Conservation (phyloP, 352 stramenopile genomes). For the Phytophthora sansomeana region DNA sequence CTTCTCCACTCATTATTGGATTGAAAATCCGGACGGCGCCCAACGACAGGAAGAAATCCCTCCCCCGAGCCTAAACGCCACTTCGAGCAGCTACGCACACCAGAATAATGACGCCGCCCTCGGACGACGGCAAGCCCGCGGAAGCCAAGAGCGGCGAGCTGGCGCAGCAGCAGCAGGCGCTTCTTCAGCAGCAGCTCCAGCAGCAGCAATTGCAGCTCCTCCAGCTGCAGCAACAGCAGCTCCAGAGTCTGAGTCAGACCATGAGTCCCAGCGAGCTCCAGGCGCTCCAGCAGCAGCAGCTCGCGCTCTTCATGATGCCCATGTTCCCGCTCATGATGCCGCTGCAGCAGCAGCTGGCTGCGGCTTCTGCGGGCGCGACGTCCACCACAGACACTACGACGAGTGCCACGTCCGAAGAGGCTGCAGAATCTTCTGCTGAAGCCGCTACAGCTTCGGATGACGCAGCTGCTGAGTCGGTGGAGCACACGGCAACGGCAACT, state of each 20-base stretch:
- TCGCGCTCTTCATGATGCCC: conserved; percentile 81
- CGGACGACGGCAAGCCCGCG: conserved; percentile 36
- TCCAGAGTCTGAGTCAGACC: conserved; percentile 67
- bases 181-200: conserved; percentile 43
- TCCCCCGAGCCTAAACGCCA: conserved; percentile 15
- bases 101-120: conserved; percentile 37
- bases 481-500: conserved; percentile 7
- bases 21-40: conserved; percentile 60
- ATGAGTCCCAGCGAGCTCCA: conserved; percentile 67
- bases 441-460: conserved; percentile 15
- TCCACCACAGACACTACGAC: no score
- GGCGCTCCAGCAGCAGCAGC: conserved; percentile 71
- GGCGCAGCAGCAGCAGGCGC: conserved; percentile 34
- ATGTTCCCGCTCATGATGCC: conserved; percentile 83
- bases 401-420: background rate
- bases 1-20: conserved; percentile 63
- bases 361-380: background rate
- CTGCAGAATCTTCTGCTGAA: background rate
- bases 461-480: conserved; percentile 6
- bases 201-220: conserved; percentile 56
- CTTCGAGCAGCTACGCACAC: conserved; percentile 21
- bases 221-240: conserved; percentile 70
- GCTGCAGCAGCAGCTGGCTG: conserved; percentile 47
- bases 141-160: conserved; percentile 35
- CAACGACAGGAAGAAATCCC: conserved; percentile 79